Evolutionary conservation across 2,329 filamentous ascomycete species (phyloP).

Genomic region (Rhinocladiella similis): DNA sequence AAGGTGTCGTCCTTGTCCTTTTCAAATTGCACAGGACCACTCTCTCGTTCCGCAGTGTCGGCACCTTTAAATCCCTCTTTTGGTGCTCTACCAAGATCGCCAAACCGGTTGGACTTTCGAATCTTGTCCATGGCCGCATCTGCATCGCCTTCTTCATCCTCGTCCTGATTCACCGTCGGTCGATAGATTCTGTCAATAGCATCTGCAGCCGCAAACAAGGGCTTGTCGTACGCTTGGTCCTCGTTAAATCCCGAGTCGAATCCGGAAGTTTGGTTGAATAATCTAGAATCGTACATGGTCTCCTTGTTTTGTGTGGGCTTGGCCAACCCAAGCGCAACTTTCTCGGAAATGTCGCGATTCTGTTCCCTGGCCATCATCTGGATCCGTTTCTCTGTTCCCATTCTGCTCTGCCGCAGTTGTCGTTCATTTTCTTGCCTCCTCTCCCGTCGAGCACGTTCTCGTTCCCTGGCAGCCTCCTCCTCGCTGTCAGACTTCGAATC

Average conservation of each 20-base stretch:
- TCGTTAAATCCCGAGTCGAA: conserved; percentile 95
- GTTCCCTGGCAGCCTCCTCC: conserved; percentile 72
- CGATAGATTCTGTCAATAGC: conserved; percentile 93
- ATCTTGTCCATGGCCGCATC: conserved; percentile 86
- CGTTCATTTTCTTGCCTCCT: conserved; percentile 79
- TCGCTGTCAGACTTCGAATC: conserved; percentile 51
- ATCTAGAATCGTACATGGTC: conserved; percentile 92
- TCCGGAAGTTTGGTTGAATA: conserved; percentile 92
- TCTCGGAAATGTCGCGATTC: conserved; percentile 94
- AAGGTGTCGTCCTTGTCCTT: conserved; percentile 86
- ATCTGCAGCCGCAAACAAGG: conserved; percentile 92
- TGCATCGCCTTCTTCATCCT: conserved; percentile 67
- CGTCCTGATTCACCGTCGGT: conserved; percentile 69
- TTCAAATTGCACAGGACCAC: conserved; percentile 93
- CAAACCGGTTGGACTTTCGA: conserved; percentile 80
- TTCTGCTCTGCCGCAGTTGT: conserved; percentile 87
- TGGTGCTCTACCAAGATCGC: conserved; percentile 74
- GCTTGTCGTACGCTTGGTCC: conserved; percentile 96
- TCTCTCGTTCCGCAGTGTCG: conserved; percentile 72
- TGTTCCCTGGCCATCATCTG: conserved; percentile 94
- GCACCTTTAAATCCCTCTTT: conserved; percentile 86
- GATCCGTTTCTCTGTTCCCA: conserved; percentile 89
- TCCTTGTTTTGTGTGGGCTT: conserved; percentile 92
- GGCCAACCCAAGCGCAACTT: conserved; percentile 88
- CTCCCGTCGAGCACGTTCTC: conserved; percentile 76